A percentile compares a stretch with the other conserved stretches of the same genome.
These are phyloP conservation scores for Fomitopsis betulina DNA, from an alignment of 1,284 basidiomycete genomes.

Conservation along the genomic window DNA sequence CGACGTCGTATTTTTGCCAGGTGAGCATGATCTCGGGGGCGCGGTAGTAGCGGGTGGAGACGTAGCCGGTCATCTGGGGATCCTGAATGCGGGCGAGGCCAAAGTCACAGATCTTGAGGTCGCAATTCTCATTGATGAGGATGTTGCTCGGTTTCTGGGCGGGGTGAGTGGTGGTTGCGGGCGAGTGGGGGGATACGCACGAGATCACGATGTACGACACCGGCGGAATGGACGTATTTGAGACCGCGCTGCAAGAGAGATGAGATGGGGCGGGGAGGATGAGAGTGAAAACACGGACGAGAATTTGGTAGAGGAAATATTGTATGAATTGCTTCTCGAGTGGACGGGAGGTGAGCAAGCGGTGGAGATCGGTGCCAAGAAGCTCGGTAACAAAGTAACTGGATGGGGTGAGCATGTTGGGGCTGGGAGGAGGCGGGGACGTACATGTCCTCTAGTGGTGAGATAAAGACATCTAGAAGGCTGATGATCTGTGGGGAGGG, in stretches of 20 bases:
- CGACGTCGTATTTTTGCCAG: constrained; percentile 99
- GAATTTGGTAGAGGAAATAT: constrained; percentile 98
- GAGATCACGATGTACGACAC: constrained; percentile 97
- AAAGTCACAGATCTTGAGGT: constrained; percentile 99
- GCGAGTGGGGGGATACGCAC: constrained; percentile 36
- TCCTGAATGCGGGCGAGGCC: constrained; percentile 95
- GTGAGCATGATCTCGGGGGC: constrained; percentile 99
- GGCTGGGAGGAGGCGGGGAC: constrained; percentile 24
- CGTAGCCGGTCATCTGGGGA: constrained; percentile 99
- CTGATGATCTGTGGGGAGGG: constrained; percentile 80
- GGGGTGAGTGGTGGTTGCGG: background rate
- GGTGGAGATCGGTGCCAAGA: constrained; percentile 96
- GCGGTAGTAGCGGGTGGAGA: constrained; percentile 97
- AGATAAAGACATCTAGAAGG: constrained; percentile 98
- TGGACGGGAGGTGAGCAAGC: constrained; percentile 92
- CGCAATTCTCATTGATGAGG: constrained; percentile 99
- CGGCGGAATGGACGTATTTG: constrained; percentile 99
- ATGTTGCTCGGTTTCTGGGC: constrained; percentile 97
- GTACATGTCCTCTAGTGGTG: constrained; percentile 94
- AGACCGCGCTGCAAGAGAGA: constrained; percentile 74
- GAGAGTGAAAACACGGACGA: constrained; percentile 46
- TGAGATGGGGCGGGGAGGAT: background rate
- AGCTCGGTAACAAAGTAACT: constrained; percentile 99
- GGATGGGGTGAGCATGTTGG: constrained; percentile 7
- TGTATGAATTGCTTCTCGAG: constrained; percentile 99